A percentile compares a stretch with the other conserved stretches of the same genome.
Conservation (phyloP, 2,329 filamentous ascomycete genomes). For the Verticillium albo-atrum region DNA sequence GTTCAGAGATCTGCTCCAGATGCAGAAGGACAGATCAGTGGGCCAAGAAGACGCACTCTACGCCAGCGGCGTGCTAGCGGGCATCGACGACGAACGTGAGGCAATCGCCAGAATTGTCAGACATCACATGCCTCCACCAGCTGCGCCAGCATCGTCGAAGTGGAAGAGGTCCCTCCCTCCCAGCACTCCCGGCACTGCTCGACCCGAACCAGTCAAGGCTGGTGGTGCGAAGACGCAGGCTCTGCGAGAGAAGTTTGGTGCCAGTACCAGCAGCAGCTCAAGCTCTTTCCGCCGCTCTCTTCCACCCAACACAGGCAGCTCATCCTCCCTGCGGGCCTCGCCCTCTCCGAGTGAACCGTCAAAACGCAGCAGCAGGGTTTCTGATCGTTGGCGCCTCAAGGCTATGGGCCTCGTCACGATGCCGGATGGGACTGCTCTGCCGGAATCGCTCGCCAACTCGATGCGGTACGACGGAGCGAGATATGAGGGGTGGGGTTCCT, state of each 20-base stretch:
- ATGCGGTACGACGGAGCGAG: slow-evolving; percentile 36
- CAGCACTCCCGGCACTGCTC: not conserved
- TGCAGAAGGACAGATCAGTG: slow-evolving; percentile 20
- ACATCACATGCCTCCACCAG: slow-evolving; percentile 7
- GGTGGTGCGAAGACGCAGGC: slow-evolving; percentile 30
- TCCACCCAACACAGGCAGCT: slow-evolving; percentile 22
- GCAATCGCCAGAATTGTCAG: slow-evolving; percentile 29
- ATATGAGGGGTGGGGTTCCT: slow-evolving; percentile 31
- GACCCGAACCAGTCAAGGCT: slow-evolving; percentile 7
- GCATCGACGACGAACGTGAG: slow-evolving; percentile 31
- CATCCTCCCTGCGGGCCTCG: slow-evolving; percentile 7
- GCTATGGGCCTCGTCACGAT: slow-evolving; percentile 48
- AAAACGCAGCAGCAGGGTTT: slow-evolving; percentile 30
- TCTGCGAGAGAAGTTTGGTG: slow-evolving; percentile 27
- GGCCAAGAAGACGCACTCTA: slow-evolving; percentile 32
- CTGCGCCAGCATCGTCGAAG: slow-evolving; percentile 1
- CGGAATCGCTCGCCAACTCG: slow-evolving; percentile 44
- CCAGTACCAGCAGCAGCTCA: slow-evolving; percentile 14
- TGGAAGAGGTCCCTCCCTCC: not conserved
- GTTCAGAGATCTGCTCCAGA: slow-evolving; percentile 25
- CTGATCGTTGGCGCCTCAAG: slow-evolving; percentile 41
- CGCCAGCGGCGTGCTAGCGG: slow-evolving; percentile 36
- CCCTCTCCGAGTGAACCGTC: slow-evolving; percentile 3
- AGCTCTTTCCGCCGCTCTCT: slow-evolving; percentile 31
- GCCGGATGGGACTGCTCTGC: slow-evolving; percentile 48